Evolutionary conservation across 495 filamentous ascomycete genomes (phyloP).

Genomic region (Copromyces sp.): DNA sequence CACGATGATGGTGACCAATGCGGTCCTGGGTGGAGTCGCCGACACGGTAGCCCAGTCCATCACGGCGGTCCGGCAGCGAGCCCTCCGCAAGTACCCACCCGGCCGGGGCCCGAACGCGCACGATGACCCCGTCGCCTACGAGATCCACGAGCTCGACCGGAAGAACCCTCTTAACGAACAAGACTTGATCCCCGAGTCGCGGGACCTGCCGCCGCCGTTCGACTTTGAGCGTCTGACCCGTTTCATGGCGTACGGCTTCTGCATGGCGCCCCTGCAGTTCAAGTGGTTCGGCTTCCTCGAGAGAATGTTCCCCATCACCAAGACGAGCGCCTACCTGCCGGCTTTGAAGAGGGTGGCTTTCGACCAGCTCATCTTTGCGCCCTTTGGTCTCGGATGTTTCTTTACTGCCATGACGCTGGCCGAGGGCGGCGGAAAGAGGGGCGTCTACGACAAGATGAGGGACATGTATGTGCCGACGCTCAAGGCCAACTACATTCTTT

Average conservation of each 20-base stretch:
- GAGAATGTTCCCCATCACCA: constrained; percentile 74
- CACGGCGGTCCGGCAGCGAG: constrained; percentile 65
- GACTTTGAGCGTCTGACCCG: constrained; percentile 88
- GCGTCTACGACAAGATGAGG: constrained; percentile 72
- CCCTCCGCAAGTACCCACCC: constrained; percentile 44
- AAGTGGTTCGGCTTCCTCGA: constrained; percentile 90
- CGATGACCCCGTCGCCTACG: constrained; percentile 71
- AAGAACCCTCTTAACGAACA: constrained; percentile 59
- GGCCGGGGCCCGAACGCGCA: constrained; percentile 29
- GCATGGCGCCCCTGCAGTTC: constrained; percentile 94
- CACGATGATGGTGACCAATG: constrained; percentile 97
- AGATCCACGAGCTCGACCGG: constrained; percentile 81
- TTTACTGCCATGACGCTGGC: constrained; percentile 96
- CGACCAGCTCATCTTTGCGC: constrained; percentile 94
- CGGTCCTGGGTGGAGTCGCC: constrained; percentile 72
- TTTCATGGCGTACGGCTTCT: constrained; percentile 94
- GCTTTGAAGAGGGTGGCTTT: constrained; percentile 82
- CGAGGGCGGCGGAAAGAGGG: constrained; percentile 80
- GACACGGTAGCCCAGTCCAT: constrained; percentile 94
- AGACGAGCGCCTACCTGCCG: constrained; percentile 58
- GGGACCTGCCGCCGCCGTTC: constrained; percentile 64
- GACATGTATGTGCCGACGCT: constrained; percentile 89
- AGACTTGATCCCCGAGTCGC: constrained; percentile 58
- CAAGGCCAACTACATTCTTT: constrained; percentile 93
- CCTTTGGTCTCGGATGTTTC: constrained; percentile 79